Base-by-base conservation (phyloP, 805 yeast species). In the Starmerella scarabaei region DNA sequence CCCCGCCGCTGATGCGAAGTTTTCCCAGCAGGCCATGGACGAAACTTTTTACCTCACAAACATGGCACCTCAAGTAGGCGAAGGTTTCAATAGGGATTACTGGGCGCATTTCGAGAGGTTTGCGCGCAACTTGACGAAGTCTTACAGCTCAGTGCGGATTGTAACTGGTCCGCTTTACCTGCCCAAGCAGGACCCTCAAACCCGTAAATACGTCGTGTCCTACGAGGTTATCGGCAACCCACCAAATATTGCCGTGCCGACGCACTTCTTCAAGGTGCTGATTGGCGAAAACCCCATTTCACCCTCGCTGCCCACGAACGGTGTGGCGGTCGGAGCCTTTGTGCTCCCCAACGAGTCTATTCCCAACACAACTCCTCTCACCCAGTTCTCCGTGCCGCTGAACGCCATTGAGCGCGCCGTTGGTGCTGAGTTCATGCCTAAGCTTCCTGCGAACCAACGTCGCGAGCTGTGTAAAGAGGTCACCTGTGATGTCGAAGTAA, bases 71-170 rank as follows among this genome's bases (percentile, higher is more conserved):
- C 98, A 91, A 59, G 94, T 91, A 3, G 98, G 98, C 3, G 93
- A 80, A 4, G 98, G 98, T 0, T 91, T 91, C 65, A 91, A 91
- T 62, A 70, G 98, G 52, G 97, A 91, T 58, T 80, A 91, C 58
- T 91, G 98, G 98, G 93, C 97, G 0, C 94, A 85, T 58, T 74
- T 91, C 44, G 98, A 91, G 60, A 80, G 81, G 53, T 91, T 91
- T 57, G 74, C 78, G 34, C 69, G 98, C 47, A 68, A 82, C 40
- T 68, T 88, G 47, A 80, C 94, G 4, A 53, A 63, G n/a, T 65
- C 67, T 38, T 91, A 81, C 59, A 71, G 70, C 36, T 69, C 75
- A 35, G 94, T 91, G 11, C 68, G 96, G 48, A 69, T 91, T 28
- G 78, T 91, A 55, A 91, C 97, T 0, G 98, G 98, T 2, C 96